Conservation (phyloP, 1,284 basidiomycete genomes). For the Blastosporella zonata region DNA sequence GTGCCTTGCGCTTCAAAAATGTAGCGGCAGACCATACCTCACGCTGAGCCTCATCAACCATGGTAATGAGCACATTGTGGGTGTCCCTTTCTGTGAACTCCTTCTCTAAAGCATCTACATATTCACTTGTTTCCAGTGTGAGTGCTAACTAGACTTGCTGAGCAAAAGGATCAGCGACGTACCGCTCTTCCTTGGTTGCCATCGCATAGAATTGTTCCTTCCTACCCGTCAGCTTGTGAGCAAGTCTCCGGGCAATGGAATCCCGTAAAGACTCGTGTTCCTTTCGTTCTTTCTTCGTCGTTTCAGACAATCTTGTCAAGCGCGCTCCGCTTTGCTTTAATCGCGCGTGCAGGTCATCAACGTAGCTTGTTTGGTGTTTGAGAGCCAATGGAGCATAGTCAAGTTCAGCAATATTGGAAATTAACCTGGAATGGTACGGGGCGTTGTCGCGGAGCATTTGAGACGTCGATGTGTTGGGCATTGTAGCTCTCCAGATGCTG, state of each 20-base stretch:
- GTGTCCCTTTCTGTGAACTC: slow-evolving; percentile 37
- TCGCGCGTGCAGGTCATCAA: slow-evolving; percentile 32
- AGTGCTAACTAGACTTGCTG: background rate
- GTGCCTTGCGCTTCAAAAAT: slow-evolving; percentile 2
- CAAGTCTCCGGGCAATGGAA: slow-evolving; percentile 34
- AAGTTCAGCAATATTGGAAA: slow-evolving; percentile 31
- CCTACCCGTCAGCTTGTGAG: slow-evolving; percentile 37
- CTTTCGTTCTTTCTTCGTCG: slow-evolving; percentile 41
- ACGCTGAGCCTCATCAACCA: slow-evolving; percentile 31
- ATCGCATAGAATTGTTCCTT: slow-evolving; percentile 38
- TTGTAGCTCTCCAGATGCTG: too few relatives aligned
- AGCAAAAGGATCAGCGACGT: slow-evolving; percentile 8
- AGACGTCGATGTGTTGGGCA: slow-evolving; percentile 19
- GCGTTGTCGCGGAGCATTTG: slow-evolving; percentile 35
- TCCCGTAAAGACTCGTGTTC: slow-evolving; percentile 38
- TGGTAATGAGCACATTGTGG: slow-evolving; percentile 27
- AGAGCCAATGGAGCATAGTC: slow-evolving; percentile 39
- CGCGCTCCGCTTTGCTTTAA: slow-evolving; percentile 22
- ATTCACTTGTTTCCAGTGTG: slow-evolving; percentile 31
- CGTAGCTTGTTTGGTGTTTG: slow-evolving; percentile 31
- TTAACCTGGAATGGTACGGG: slow-evolving; percentile 33
- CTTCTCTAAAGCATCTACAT: slow-evolving; percentile 39
- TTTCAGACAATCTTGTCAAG: slow-evolving; percentile 29
- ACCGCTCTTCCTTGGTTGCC: slow-evolving; percentile 43
- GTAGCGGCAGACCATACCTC: slow-evolving; percentile 26